Base-by-base conservation (phyloP, 768 basidiomycete genomes). In the Mycena crocata region DNA sequence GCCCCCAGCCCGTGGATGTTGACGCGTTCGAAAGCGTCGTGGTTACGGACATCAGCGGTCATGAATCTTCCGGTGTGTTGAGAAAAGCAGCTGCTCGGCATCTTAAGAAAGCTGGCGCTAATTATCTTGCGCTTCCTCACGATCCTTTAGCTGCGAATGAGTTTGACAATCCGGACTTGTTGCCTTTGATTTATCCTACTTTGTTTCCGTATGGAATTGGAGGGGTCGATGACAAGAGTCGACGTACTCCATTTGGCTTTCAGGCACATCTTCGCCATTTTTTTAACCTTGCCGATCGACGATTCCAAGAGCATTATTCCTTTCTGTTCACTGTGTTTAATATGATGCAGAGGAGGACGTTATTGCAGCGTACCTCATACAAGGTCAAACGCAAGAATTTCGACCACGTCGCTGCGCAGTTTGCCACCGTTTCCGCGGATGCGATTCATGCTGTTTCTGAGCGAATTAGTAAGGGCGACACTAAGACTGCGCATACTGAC, bases 121-220 rank as follows among this genome's bases (percentile, higher is more conserved):
- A 45, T 23, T 62, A 62, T 17, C 3, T 62, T 1, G 51, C 3
- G 2, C 34, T 62, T 26, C 40, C 40, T 10, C 60, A 62, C 24
- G 51, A 54, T n/a, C 51, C 39, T 10, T 3, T n/a, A 1, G 23
- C 40, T 4, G 60, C 12, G 0, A 62, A 62, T 13, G 60, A 62
- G n/a, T 62, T 62, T 24, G n/a, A 61, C 9, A 50, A 60, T 15
- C 60, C 60, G 1, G 39, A 40, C 19, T 19, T 62, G 2, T 44
- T 62, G 1, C 60, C 60, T 19, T 12, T 62, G 49, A 51, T 62
- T 3, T 62, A 52, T 31, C 60, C 59, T 5, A 62, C 60, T 0
- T 31, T 62, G 28, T 62, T 62, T 32, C 60, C 60, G 21, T 62
- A 62, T 52, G 60, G 60, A 2, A 31, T 62, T 13, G 60, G 60